A percentile compares a stretch with the other conserved stretches of the same genome.
Evolutionary conservation across 805 yeast species (phyloP).

Genomic region (Hanseniaspora clermontiae): DNA sequence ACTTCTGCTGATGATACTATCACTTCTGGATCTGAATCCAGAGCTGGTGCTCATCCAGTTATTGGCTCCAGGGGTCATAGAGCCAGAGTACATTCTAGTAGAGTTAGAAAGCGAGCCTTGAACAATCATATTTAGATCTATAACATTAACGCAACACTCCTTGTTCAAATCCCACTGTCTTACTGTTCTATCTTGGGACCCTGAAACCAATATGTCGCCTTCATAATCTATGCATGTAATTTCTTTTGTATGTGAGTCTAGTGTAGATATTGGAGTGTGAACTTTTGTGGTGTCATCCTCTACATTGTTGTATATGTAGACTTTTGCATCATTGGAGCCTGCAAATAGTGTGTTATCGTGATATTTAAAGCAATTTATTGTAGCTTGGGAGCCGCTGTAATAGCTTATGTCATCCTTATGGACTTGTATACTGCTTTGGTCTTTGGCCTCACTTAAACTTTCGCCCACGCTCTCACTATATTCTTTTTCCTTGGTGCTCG

Average conservation of each 20-base stretch:
- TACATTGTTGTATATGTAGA: conserved; percentile 40
- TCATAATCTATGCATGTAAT: conserved; percentile 50
- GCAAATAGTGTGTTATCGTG: conserved; percentile 35
- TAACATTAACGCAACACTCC: conserved; percentile 56
- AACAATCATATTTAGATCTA: conserved; percentile 39
- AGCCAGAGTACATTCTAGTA: neutral
- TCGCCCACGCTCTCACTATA: conserved; percentile 16
- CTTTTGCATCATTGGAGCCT: conserved; percentile 53
- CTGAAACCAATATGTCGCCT: conserved; percentile 45
- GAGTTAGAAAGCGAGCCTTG: conserved; percentile 6
- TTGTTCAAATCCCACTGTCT: conserved; percentile 62
- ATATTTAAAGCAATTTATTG: conserved; percentile 49
- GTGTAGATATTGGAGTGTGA: conserved; percentile 22
- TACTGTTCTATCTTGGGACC: conserved; percentile 58
- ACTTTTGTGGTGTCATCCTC: conserved; percentile 2
- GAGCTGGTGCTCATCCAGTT: neutral
- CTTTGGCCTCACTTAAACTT: neutral
- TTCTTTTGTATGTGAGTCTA: conserved; percentile 55
- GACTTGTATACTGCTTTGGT: neutral
- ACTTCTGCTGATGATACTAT: conserved; percentile 12
- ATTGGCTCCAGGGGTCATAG: conserved; percentile 2
- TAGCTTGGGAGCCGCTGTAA: conserved; percentile 24
- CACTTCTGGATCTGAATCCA: conserved; percentile 13
- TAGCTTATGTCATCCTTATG: neutral
- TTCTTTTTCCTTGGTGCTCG: neutral